Evolutionary conservation across 805 yeast species (phyloP), one percentile per base, ranked within the genome.

Genomic region (Pichia kluyveri): DNA sequence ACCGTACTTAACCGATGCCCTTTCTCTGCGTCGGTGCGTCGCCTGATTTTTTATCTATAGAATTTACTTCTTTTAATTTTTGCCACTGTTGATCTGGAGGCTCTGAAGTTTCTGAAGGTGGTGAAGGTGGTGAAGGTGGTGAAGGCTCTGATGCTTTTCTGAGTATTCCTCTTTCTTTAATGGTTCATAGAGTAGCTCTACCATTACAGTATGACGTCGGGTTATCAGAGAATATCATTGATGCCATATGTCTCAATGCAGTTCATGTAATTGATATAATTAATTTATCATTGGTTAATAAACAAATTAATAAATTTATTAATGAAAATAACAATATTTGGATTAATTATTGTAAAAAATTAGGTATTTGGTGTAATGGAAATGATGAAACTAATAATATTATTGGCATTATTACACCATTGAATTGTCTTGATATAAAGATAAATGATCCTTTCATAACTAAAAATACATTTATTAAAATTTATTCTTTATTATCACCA

Each of bases 401-500:
- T 1, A 30, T 8, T 30, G 14, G 8, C 14, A 30, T 10, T 30
- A 30, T 10, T 30, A 56, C 52, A 15, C 61, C 66, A 10, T 49
- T 60, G 5, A 61, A 62, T 43, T 61, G 67, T 47, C 44, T 63
- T 6, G 19, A 48, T 11, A 42, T 42, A 12, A 57, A 55, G 31
- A 54, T 57, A 9, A 44, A 52, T 19, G 64, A 63, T 43, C 54
- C 59, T 9, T 49, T 53, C 40, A 34, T 59, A 8, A 62, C 68
- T 5, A 54, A 60, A 41, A 32, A 15, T 5, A 42, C 53, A 17
- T 66, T 67, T 45, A 58, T 56, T 6, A 44, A 48, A 23, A 56
- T 66, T 1, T 64, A 62, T 46, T 48, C 56, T 9, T 53, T 52
- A n/a, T 41, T 66, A 46, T 51, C 55, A 5, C 70, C 70, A 1